Evolutionary conservation across 2,329 filamentous ascomycete species (phyloP), one percentile per base, ranked within the genome.

Genomic region (Stagonosporopsis rhizophila): DNA sequence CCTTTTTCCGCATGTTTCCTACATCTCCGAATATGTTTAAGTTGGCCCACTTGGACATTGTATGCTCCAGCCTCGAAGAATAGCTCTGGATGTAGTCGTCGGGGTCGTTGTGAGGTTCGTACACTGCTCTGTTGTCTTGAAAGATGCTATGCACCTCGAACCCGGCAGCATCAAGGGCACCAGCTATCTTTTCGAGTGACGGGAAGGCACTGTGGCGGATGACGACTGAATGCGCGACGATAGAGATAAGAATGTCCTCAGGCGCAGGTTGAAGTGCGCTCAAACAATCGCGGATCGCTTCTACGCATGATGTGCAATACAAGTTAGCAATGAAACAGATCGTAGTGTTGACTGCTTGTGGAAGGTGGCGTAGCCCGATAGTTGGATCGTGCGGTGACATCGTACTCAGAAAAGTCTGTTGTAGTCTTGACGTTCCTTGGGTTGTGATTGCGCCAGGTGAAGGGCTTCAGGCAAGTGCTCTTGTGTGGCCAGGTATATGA

Each of bases 271-370:
- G 56, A 72, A 84, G 73, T 6, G 66, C 63, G 32, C 65, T 79
- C 56, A 92, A 77, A 56, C 83, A 81, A 50, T 82, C 78, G 67
- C 86, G 81, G 69, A 92, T 91, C 63, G 83, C 81, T 32, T 84
- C 83, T 45, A 91, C 85, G 73, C 89, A 92, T 58, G 88, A 89
- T 14, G 89, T 87, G 77, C 89, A 92, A 76, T 92, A 89, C n/a
- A 92, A 81, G 73, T 92, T 92, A 59, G 83, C 85, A 64, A 92
- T 79, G 59, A 91, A 81, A 68, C 89, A 86, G 30, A 85, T 87
- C 2, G 85, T 88, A 17, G 65, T 72, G 28, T 67, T 60, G 52
- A 58, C 58, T 37, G 59, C 63, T 51, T 41, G 59, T 40, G 52
- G 57, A 23, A 57, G 52, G 30, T 57, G 45, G 50, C 37, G 64